Percentiles rank a stretch among this genome's conserved stretches.
Conservation (phyloP, 2,329 filamentous ascomycete species). For the Diaporthe caulivora region DNA sequence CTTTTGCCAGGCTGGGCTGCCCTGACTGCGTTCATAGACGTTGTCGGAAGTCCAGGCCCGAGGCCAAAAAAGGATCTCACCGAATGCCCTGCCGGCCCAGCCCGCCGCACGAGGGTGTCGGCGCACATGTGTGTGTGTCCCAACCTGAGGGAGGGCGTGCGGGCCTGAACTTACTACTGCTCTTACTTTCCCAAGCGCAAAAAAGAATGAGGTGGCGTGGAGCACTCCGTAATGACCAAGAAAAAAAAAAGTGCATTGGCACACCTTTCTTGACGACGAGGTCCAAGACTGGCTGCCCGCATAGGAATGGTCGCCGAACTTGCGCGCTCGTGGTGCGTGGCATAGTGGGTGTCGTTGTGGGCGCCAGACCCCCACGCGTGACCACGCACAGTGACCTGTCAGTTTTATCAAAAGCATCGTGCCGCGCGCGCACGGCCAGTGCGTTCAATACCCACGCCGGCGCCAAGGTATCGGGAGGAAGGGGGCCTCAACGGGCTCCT, state of each 20-base stretch:
- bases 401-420: slow-evolving; percentile 12
- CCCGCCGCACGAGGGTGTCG: not conserved
- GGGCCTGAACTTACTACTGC: not conserved
- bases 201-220: not conserved
- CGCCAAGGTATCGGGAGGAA: slow-evolving; percentile 4
- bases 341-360: not conserved
- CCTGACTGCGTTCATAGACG: not conserved
- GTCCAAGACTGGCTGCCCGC: slow-evolving; percentile 3
- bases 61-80: slow-evolving; percentile 1
- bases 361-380: slow-evolving; percentile 23
- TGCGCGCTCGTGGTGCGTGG: not conserved
- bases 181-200: not conserved
- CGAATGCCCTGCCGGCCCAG: not conserved
- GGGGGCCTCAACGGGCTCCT: not conserved
- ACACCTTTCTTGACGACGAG: not conserved
- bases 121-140: not conserved
- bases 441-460: not conserved
- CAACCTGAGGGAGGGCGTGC: not conserved
- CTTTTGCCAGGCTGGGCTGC: not conserved
- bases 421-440: not conserved
- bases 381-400: slow-evolving; percentile 22
- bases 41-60: slow-evolving; percentile 5
- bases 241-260: not conserved
- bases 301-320: not conserved
- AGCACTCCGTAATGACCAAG: not conserved